Percentiles rank a stretch among this genome's conserved stretches.
Evolutionary conservation across 345 rosid genomes (phyloP).

Genomic region (Carallia pectinifolia): DNA sequence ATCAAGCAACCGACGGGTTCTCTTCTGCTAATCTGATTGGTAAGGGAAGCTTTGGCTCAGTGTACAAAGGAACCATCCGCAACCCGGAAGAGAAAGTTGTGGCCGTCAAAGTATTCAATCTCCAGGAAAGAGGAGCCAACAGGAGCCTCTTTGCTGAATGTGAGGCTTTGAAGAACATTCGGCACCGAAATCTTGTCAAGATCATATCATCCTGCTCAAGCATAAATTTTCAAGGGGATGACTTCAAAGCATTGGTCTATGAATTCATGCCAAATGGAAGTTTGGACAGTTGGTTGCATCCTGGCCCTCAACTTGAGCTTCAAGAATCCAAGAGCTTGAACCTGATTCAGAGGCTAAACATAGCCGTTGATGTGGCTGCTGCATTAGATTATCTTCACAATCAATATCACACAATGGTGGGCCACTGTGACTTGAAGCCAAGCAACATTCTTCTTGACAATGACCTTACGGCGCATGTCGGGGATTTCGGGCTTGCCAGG

Average conservation of each 20-base stretch:
- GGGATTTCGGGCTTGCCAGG: slow-evolving; percentile 10
- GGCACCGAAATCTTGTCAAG: slow-evolving; percentile 16
- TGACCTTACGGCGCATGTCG: background rate
- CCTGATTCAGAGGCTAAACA: background rate
- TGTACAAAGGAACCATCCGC: slow-evolving; percentile 3
- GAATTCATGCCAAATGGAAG: slow-evolving; percentile 15
- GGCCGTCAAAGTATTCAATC: slow-evolving; percentile 7
- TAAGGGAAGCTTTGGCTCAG: slow-evolving; percentile 11
- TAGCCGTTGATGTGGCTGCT: background rate
- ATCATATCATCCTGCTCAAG: slow-evolving; percentile 4
- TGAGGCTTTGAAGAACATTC: slow-evolving; percentile 5
- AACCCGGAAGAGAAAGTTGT: background rate
- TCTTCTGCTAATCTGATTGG: slow-evolving; percentile 11
- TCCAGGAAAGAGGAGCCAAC: background rate
- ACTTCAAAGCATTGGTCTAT: slow-evolving; percentile 11
- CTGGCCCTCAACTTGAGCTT: background rate
- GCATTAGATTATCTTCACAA: slow-evolving; percentile 11
- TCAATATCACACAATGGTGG: background rate
- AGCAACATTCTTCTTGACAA: slow-evolving; percentile 9
- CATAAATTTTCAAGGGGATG: slow-evolving; percentile 4
- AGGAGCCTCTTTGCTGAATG: slow-evolving; percentile 8
- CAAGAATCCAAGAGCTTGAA: background rate
- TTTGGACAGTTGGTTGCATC: slow-evolving; percentile 13
- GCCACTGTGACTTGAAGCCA: slow-evolving; percentile 11
- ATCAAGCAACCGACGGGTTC: slow-evolving; percentile 6